Base-by-base conservation (phyloP, 352 stramenopile species). In the Phytophthora aleatoria region DNA sequence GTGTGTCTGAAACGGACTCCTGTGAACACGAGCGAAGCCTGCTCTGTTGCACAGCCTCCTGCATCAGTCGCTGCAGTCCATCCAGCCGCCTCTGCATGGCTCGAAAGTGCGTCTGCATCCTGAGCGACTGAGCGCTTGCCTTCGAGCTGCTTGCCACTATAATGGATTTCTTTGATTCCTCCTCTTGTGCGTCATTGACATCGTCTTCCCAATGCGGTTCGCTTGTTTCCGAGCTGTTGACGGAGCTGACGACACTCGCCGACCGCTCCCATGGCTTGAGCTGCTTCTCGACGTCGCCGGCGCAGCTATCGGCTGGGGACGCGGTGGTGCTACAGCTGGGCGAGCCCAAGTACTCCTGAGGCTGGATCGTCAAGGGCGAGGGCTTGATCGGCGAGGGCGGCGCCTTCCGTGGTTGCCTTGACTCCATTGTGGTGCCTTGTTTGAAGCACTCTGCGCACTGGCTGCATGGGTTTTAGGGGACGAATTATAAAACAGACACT, bases 71-170 rank as follows among this genome's bases (percentile, higher is more conserved):
- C 38, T 76, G 69, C 24, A 74, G 50, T 54, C 38, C 59, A 28
- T 61, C 13, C 10, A 74, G 16, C 3, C 61, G 59, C 24, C 50
- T 50, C 36, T 69, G 60, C 65, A 77, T 71, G 15, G 33, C 43
- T 57, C 45, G 61, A 48, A 77, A 33, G 13, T 69, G 65, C 43
- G 30, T 54, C 38, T 71, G 60, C 51, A 77, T 59, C 31, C 28
- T 49, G 2, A 51, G 35, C 31, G 43, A 24, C 20, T 51, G 20
- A 8, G 13, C 38, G n/a, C 5, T 49, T 44, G 13, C 35, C 11
- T 48, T 51, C 2, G 8, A 7, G 30, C 12, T 45, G 11, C 36
- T 42, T 10, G 35, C 31, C 24, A 5, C 5, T 16, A 41, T 10
- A 4, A 50, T 39, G 0, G 41, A 26, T 0, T 12, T 16, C 5